These are phyloP conservation scores for Testicularia cyperi DNA, from an alignment of 1,284 basidiomycete genomes.

Conservation along the genomic window DNA sequence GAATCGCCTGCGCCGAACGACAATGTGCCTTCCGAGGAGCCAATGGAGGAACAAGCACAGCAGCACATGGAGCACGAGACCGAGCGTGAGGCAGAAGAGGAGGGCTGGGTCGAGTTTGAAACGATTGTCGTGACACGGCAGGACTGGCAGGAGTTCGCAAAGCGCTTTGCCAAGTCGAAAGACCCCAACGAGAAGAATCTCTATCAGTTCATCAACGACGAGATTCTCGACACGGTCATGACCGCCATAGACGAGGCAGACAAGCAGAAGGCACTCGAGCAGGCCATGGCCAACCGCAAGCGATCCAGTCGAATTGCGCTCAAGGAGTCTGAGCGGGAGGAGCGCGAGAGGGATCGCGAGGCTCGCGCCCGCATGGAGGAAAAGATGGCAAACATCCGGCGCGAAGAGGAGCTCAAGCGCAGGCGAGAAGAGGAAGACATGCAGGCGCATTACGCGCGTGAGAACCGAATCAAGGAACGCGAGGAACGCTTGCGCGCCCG, in stretches of 20 bases:
- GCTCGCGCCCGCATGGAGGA: slow-evolving; percentile 61
- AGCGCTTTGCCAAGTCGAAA: slow-evolving; percentile 72
- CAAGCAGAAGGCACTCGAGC: slow-evolving; percentile 66
- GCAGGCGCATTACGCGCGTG: slow-evolving; percentile 61
- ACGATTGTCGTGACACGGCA: slow-evolving; percentile 72
- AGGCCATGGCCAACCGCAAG: slow-evolving; percentile 73
- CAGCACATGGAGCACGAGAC: slow-evolving; percentile 52
- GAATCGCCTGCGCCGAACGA: no score
- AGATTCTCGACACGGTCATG: slow-evolving; percentile 69
- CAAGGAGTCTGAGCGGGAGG: slow-evolving; percentile 67
- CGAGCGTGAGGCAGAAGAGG: slow-evolving; percentile 44
- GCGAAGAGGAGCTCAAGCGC: slow-evolving; percentile 66
- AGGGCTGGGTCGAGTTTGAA: slow-evolving; percentile 60
- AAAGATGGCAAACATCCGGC: slow-evolving; percentile 63
- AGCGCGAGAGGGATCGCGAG: slow-evolving; percentile 61
- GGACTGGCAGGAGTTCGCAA: slow-evolving; percentile 70
- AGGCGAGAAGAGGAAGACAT: slow-evolving; percentile 62
- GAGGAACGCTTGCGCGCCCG: slow-evolving; percentile 61
- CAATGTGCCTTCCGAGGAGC: no score
- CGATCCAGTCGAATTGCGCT: slow-evolving; percentile 77
- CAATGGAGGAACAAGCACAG: slow-evolving; percentile 6
- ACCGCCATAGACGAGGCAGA: slow-evolving; percentile 62
- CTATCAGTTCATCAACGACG: slow-evolving; percentile 69
- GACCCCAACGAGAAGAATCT: slow-evolving; percentile 78
- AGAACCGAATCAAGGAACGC: slow-evolving; percentile 60